phyloP scores from a whole-genome alignment of 257 asterid species.

The Solanum acaule region DNA sequence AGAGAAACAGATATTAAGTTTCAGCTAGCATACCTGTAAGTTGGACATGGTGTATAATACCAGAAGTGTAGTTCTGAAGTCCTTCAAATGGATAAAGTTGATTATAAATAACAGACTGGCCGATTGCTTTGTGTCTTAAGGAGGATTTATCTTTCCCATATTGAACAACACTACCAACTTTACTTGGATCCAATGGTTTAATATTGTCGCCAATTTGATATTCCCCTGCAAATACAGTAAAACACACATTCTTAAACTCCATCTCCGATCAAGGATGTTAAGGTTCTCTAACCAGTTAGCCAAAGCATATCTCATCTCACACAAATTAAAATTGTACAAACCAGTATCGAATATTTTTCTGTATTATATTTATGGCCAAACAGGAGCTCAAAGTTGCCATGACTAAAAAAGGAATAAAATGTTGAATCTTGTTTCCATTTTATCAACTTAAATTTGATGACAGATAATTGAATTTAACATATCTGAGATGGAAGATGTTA shows the following conservation, averaged over 20 bases:
- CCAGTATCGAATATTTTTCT: background rate
- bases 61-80: constrained; percentile 81
- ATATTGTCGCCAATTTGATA: constrained; percentile 62
- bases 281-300: background rate
- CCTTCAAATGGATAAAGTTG: constrained; percentile 83
- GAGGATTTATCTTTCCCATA: constrained; percentile 46
- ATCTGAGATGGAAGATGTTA: background rate
- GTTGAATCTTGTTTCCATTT: background rate
- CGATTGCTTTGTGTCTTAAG: constrained; percentile 38
- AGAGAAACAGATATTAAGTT: background rate
- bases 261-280: background rate
- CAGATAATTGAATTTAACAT: background rate
- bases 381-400: background rate
- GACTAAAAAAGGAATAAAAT: background rate
- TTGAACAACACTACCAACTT: constrained; percentile 52
- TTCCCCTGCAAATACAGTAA: constrained; percentile 43
- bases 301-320: background rate
- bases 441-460: background rate
- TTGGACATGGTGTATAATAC: constrained; percentile 87
- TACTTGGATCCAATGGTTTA: constrained; percentile 51
- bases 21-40: constrained; percentile 49
- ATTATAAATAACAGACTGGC: constrained; percentile 56
- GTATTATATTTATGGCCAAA: background rate
- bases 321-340: background rate
- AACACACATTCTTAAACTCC: constrained; percentile 1